Evolutionary conservation across 768 basidiomycete genomes (phyloP), one percentile per base, ranked within the genome.

Genomic region (Lactarius trivialis): DNA sequence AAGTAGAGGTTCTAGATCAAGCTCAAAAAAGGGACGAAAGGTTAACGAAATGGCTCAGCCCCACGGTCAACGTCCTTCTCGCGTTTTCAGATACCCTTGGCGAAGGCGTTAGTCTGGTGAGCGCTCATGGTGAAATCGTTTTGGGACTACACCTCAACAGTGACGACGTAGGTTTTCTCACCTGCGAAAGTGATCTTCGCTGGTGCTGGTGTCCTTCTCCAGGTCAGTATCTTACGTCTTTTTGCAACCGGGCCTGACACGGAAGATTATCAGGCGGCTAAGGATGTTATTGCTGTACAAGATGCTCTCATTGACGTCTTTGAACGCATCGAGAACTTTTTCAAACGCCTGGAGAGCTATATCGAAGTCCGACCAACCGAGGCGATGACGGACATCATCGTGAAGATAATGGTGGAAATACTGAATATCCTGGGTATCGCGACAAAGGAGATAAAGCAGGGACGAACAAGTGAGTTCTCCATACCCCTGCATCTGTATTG

Each of bases 401-500:
- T n/a, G 19, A 56, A 56, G 32, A 45, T 48, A 4, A 43, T 56
- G 56, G 43, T 48, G 0, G 56, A 56, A 33, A 43, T 56, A 1
- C 43, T 56, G 28, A 43, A 41, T n/a, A 34, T 56, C 12, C 7
- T 56, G 1, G 43, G 30, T 8, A 43, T 45, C 11, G n/a, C 32
- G 7, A 56, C 56, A 15, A 48, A 43, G 30, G 56, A 56, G 56
- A 56, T 56, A 5, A 45, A 45, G 3, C 56, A 56, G 14, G 56
- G 56, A 19, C 30, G 30, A 24, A 43, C 43, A 7, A 43, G 56
- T 56, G n/a, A 34, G 56, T 2, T 34, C 6, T 2, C 21, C 12
- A 24, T 6, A 3, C 9, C 19, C 26, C 8, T 6, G 15, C 5
- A 3, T 30, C 4, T 6, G 3, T 7, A 8, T 14, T 7, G 12